Evolutionary conservation across 1,284 basidiomycete genomes (phyloP).

Genomic region (Tylopilus microsporus): DNA sequence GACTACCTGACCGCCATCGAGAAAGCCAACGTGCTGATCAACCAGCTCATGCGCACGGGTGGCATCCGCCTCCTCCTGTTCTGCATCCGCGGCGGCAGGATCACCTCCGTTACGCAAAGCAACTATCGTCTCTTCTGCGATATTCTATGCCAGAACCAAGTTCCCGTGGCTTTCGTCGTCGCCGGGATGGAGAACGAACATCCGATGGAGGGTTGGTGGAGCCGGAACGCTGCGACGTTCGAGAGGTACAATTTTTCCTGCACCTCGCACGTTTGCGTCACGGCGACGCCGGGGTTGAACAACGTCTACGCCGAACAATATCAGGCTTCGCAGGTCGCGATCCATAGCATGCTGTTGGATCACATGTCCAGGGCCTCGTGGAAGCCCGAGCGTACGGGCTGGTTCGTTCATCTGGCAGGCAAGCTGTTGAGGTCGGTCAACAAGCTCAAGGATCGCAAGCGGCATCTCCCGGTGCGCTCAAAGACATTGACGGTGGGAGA

Average conservation of each 20-base stretch:
- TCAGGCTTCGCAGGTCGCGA: slow-evolving; percentile 12
- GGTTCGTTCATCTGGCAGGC: slow-evolving; percentile 25
- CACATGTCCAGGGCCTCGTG: slow-evolving; percentile 20
- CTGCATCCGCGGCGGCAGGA: slow-evolving; percentile 27
- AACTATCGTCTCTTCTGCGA: slow-evolving; percentile 27
- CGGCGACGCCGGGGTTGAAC: slow-evolving; percentile 15
- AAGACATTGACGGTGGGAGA: slow-evolving; percentile 16
- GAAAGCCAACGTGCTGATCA: slow-evolving; percentile 22
- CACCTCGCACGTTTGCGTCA: slow-evolving; percentile 22
- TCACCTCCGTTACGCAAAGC: slow-evolving; percentile 17
- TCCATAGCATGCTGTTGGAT: slow-evolving; percentile 18
- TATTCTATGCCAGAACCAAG: slow-evolving; percentile 24
- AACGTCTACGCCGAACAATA: slow-evolving; percentile 16
- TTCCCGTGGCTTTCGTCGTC: slow-evolving; percentile 25
- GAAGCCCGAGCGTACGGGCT: slow-evolving; percentile 14
- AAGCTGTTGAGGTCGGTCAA: slow-evolving; percentile 20
- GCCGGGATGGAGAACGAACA: slow-evolving; percentile 25
- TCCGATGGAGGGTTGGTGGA: slow-evolving; percentile 27
- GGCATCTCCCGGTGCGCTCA: not conserved
- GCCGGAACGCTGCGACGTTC: slow-evolving; percentile 12
- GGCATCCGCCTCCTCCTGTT: slow-evolving; percentile 27
- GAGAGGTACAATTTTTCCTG: slow-evolving; percentile 14
- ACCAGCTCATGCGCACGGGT: slow-evolving; percentile 21
- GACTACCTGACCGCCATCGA: slow-evolving; percentile 19
- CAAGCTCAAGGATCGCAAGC: slow-evolving; percentile 6